Evolutionary conservation across 2,329 filamentous ascomycete species (phyloP).

Genomic region (Penicillium sp.): DNA sequence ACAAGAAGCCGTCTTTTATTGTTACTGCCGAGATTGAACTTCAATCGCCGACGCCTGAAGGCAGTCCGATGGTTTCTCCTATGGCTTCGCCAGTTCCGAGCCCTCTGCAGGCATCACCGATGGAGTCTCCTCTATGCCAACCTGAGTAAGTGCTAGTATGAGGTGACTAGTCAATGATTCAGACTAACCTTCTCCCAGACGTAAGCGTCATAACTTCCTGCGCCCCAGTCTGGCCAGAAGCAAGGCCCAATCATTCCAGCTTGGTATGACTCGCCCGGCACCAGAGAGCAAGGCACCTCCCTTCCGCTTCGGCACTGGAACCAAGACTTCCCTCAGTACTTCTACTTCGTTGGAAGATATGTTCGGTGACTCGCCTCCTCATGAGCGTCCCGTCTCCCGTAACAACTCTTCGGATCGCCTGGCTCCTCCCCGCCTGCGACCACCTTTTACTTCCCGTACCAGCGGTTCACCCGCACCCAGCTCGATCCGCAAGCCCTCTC

Average conservation of each 20-base stretch:
- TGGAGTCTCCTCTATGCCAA: constrained; percentile 33
- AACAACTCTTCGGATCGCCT: constrained; percentile 61
- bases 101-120: constrained; percentile 42
- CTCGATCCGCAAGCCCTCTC: constrained; percentile 72
- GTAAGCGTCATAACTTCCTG: constrained; percentile 67
- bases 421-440: constrained; percentile 63
- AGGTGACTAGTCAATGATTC: background rate
- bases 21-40: constrained; percentile 63
- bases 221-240: constrained; percentile 74
- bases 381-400: constrained; percentile 64
- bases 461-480: constrained; percentile 74
- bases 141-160: constrained; percentile 38
- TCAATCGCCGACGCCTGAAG: constrained; percentile 70
- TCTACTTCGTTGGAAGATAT: constrained; percentile 75
- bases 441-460: constrained; percentile 64
- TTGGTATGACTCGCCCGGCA: constrained; percentile 61
- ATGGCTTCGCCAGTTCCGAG: constrained; percentile 41
- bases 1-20: constrained; percentile 79
- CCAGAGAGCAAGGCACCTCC: constrained; percentile 68
- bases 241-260: constrained; percentile 73
- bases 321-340: constrained; percentile 57
- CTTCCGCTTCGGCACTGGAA: constrained; percentile 71
- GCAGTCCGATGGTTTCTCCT: constrained; percentile 47
- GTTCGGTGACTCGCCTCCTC: constrained; percentile 77
- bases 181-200: constrained; percentile 48